Base-by-base conservation (phyloP, 306 rosid genomes). In the Cicer pinnatifidum region DNA sequence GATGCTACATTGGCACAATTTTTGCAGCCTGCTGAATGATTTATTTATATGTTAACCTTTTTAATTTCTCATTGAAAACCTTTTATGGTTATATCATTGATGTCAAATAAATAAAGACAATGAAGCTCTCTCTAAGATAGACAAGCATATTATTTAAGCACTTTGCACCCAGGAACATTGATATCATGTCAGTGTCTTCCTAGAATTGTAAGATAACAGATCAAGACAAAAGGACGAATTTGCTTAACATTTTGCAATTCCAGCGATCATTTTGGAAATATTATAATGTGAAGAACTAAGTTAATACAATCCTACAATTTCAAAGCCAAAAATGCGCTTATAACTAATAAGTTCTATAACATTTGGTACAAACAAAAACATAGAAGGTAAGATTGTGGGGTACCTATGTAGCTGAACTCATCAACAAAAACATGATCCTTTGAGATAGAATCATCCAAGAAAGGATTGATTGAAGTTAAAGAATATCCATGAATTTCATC, bases 351-450 rank as follows among this genome's bases (percentile, higher is more conserved):
- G 33, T 28, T 28, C 33, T 28, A 28, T 28, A 28, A 28, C 33
- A 28, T 28, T 28, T 54, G 51, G 51, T 70, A 39, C 52, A 10
- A 40, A 19, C 66, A 19, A 20, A 3, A 37, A 75, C n/a, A 51
- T 10, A 39, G 1, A 77, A 46, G 11, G 45, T 20, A 53, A 35
- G 9, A 38, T 6, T 67, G 33, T 41, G 45, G 67, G 61, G 9
- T 77, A 91, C 97, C 97, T 78, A 89, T 91, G 85, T 96, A 91
- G 85, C 90, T 89, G 73, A 89, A 89, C 78, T 91, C 97, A 64
- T 91, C 96, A 63, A 91, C 97, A 67, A 91, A 91, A 11, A 81
- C 85, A 38, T 87, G 97, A 83, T 89, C 92, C 75, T 62, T 91
- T 6, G 72, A 28, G 79, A 75, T 59, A 16, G 90, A 84, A 80